Conservation (phyloP, 352 stramenopile genomes). For the Phytophthora idaei region DNA sequence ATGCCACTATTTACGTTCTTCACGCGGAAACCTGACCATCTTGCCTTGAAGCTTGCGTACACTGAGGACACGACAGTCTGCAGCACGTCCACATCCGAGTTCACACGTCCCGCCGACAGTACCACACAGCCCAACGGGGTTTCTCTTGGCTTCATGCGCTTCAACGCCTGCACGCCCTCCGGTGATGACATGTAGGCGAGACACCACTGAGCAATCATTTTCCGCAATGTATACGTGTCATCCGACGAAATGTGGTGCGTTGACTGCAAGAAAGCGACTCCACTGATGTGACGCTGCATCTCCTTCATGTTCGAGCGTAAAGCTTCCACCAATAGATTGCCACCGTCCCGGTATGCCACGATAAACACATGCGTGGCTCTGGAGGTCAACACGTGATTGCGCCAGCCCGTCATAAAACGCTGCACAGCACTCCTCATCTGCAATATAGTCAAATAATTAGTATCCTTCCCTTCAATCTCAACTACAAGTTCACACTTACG, state of each 20-base stretch:
- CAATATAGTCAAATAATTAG: conserved; percentile 18
- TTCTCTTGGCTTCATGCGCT: conserved; percentile 64
- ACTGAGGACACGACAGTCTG: conserved; percentile 59
- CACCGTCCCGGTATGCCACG: conserved; percentile 65
- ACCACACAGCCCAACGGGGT: conserved; percentile 62
- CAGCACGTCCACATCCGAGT: conserved; percentile 60
- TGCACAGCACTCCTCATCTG: conserved; percentile 63
- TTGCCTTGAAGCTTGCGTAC: conserved; percentile 71
- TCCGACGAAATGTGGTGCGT: conserved; percentile 62
- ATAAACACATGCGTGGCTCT: conserved; percentile 73
- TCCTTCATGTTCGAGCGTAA: conserved; percentile 62
- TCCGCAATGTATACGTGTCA: conserved; percentile 67
- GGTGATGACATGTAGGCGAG: conserved; percentile 54
- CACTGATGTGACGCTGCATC: conserved; percentile 75
- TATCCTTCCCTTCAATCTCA: background rate
- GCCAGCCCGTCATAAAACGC: conserved; percentile 72
- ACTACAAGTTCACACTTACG: conserved; percentile 32
- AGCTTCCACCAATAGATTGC: conserved; percentile 56
- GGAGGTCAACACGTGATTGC: conserved; percentile 70
- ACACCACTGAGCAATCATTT: conserved; percentile 74
- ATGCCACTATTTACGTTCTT: conserved; percentile 76
- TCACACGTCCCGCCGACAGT: conserved; percentile 45
- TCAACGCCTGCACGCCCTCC: conserved; percentile 43
- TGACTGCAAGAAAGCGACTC: conserved; percentile 69
- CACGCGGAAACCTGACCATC: conserved; percentile 77